These are phyloP conservation scores for Aurantiochytrium sp. DNA, from an alignment of 108 stramenopile genomes.

Conservation along the genomic window DNA sequence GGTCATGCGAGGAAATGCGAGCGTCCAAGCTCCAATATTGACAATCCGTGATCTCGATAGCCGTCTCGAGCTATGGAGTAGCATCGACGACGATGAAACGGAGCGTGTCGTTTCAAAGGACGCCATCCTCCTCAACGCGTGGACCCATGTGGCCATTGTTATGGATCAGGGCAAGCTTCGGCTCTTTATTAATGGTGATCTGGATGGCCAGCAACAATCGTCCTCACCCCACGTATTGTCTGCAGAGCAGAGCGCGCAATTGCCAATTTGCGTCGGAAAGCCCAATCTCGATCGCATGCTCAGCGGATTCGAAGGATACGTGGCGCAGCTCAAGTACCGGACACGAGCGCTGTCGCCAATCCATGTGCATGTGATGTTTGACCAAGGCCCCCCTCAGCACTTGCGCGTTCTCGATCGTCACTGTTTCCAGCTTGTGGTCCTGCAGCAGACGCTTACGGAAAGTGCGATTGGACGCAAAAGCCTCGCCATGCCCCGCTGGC, in stretches of 20 bases:
- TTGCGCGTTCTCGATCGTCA: neutral
- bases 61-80: neutral
- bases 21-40: neutral
- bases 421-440: neutral
- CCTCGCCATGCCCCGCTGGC: neutral
- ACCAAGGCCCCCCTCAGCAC: conserved; percentile 48
- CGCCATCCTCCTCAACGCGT: conserved; percentile 27
- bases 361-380: conserved; percentile 49
- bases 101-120: conserved; percentile 33
- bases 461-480: neutral
- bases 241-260: neutral
- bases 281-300: conserved; percentile 27
- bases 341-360: conserved; percentile 51
- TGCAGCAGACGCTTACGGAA: neutral
- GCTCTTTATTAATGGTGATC: conserved; percentile 40
- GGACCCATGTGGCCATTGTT: conserved; percentile 46
- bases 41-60: neutral
- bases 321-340: conserved; percentile 42
- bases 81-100: conserved; percentile 25
- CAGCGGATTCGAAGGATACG: conserved; percentile 40
- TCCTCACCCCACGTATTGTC: neutral
- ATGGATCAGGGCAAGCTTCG: conserved; percentile 39
- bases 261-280: conserved; percentile 12
- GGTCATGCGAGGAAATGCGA: neutral
- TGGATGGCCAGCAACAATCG: conserved; percentile 23